These are phyloP conservation scores for Castanospermum australe DNA, from an alignment of 306 rosid genomes.

Conservation along the genomic window DNA sequence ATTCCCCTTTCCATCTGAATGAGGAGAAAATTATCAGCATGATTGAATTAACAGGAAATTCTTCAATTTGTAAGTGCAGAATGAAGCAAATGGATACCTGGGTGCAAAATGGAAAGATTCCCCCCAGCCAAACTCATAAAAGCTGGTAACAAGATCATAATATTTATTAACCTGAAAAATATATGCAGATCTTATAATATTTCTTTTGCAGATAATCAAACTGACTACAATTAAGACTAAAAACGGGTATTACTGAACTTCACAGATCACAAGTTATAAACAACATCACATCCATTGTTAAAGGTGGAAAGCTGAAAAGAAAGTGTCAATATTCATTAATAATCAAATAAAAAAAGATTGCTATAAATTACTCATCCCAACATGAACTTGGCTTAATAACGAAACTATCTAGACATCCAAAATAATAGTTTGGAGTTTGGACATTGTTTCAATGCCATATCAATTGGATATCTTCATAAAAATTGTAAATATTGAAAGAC, in stretches of 20 bases:
- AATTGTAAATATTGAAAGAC: not conserved
- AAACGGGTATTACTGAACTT: not conserved
- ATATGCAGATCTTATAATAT: conserved; percentile 15
- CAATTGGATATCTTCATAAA: not conserved
- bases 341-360: not conserved
- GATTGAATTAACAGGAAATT: not conserved
- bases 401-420: not conserved
- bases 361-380: not conserved
- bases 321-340: not conserved
- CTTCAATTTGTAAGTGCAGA: not conserved
- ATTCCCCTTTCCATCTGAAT: conserved; percentile 69
- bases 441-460: not conserved
- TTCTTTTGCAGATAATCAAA: conserved; percentile 10
- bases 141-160: conserved; percentile 81
- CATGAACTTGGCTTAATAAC: not conserved
- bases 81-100: conserved; percentile 42
- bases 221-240: not conserved
- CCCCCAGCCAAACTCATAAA: conserved; percentile 90
- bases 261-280: conserved; percentile 1
- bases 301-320: not conserved
- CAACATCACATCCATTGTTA: not conserved
- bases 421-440: not conserved
- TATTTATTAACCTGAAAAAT: conserved; percentile 72
- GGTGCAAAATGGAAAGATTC: conserved; percentile 83
- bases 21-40: not conserved